These are phyloP conservation scores for Echinochloa phyllopogon DNA, from an alignment of 176 grass and related monocot genomes.

Conservation along the genomic window DNA sequence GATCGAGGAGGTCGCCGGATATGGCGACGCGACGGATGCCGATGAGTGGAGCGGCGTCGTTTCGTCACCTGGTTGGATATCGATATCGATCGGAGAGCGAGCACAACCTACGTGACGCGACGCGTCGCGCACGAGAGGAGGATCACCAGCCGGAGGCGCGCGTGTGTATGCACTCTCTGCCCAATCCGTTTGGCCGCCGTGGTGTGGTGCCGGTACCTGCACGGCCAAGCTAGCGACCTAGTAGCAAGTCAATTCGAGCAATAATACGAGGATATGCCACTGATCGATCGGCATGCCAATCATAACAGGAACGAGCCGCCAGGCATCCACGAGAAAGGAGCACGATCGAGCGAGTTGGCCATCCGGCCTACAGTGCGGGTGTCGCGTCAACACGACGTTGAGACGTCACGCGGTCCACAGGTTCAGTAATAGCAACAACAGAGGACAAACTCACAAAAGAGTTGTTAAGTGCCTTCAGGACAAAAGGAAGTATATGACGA, in stretches of 20 bases:
- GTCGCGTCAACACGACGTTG: neutral
- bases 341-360: neutral
- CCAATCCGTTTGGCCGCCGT: neutral
- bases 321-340: neutral
- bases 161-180: neutral
- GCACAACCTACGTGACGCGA: neutral
- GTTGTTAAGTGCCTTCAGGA: too few relatives aligned
- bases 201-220: neutral
- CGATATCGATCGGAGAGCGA: too few relatives aligned
- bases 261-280: neutral
- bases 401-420: neutral
- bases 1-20: neutral
- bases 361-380: neutral
- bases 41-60: neutral
- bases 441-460: too few relatives aligned
- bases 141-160: neutral
- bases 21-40: too few relatives aligned
- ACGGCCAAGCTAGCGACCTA: neutral
- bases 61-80: constrained; percentile 10
- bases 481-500: too few relatives aligned
- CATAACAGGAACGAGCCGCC: neutral
- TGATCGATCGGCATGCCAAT: neutral
- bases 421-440: neutral
- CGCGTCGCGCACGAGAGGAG: neutral
- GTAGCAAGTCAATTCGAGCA: neutral